Conservation (phyloP, 192 early-diverging fungal genomes). For the Diversispora eburnea region DNA sequence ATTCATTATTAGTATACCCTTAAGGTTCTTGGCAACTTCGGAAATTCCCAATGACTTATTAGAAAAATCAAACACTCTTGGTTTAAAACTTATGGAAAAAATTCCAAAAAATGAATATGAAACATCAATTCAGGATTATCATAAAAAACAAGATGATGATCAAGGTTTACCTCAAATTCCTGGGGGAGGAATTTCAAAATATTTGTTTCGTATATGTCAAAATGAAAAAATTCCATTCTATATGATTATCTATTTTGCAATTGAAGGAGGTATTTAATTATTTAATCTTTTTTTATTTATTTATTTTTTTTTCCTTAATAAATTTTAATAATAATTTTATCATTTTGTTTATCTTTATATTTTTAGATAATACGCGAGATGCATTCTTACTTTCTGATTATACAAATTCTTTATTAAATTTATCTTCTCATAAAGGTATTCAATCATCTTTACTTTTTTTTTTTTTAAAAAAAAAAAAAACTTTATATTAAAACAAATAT, state of each 20-base stretch:
- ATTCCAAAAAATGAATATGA: slow-evolving; percentile 20
- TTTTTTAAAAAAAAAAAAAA: background rate
- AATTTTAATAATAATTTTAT: background rate
- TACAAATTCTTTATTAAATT: slow-evolving; percentile 33
- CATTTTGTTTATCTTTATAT: background rate
- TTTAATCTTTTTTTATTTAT: background rate
- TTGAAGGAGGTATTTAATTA: slow-evolving; percentile 55
- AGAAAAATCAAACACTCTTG: slow-evolving; percentile 13
- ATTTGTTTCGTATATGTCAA: slow-evolving; percentile 48
- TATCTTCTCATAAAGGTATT: slow-evolving; percentile 27
- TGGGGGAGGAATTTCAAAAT: slow-evolving; percentile 55
- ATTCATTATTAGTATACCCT: background rate
- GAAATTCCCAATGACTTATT: slow-evolving; percentile 1
- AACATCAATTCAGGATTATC: background rate
- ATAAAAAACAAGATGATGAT: background rate
- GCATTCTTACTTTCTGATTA: slow-evolving; percentile 59
- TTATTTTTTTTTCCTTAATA: too few relatives aligned
- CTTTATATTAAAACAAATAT: background rate
- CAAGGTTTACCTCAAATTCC: slow-evolving; percentile 49
- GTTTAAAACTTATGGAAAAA: slow-evolving; percentile 24
- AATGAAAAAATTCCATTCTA: slow-evolving; percentile 38
- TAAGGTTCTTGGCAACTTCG: background rate
- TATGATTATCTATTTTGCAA: slow-evolving; percentile 58
- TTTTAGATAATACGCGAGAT: slow-evolving; percentile 62
- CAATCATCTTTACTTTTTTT: background rate